Evolutionary conservation across 495 filamentous ascomycete genomes (phyloP).

Genomic region (Patellaria atrata): DNA sequence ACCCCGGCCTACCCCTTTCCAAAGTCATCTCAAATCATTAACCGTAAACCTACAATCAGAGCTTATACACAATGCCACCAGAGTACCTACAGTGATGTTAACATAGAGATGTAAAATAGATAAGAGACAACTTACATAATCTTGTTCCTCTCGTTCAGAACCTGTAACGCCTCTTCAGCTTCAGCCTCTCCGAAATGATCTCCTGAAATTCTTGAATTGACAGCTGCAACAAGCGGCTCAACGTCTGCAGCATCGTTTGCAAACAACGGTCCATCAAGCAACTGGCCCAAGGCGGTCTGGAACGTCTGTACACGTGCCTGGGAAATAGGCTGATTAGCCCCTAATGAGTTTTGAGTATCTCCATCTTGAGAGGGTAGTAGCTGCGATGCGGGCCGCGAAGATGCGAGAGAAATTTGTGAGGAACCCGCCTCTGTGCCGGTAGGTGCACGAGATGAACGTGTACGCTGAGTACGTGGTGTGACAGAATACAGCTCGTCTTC

Average conservation of each 20-base stretch:
- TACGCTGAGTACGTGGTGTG: conserved; percentile 39
- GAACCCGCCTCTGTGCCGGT: conserved; percentile 26
- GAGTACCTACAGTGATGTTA: conserved; percentile 27
- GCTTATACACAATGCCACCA: conserved; percentile 39
- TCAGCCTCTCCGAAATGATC: conserved; percentile 52
- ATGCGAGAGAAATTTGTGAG: conserved; percentile 52
- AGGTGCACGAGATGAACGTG: conserved; percentile 27
- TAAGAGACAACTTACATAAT: conserved; percentile 61
- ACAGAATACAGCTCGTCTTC: conserved; percentile 43
- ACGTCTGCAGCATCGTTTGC: conserved; percentile 64
- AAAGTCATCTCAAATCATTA: too few relatives aligned
- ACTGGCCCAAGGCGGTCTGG: conserved; percentile 60
- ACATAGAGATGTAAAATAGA: neutral
- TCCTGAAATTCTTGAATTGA: conserved; percentile 52
- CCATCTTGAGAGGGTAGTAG: conserved; percentile 41
- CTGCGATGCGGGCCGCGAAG: conserved; percentile 53
- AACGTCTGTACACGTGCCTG: conserved; percentile 55
- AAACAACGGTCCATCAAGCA: conserved; percentile 69
- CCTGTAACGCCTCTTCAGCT: conserved; percentile 58
- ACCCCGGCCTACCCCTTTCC: too few relatives aligned
- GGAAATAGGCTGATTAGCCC: too few relatives aligned
- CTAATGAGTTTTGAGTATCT: too few relatives aligned
- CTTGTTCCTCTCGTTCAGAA: conserved; percentile 70
- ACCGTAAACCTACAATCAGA: too few relatives aligned
- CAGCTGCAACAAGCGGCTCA: conserved; percentile 56